phyloP scores from a whole-genome alignment of 2,329 filamentous ascomycete species.

The Colletotrichum sansevieriae region DNA sequence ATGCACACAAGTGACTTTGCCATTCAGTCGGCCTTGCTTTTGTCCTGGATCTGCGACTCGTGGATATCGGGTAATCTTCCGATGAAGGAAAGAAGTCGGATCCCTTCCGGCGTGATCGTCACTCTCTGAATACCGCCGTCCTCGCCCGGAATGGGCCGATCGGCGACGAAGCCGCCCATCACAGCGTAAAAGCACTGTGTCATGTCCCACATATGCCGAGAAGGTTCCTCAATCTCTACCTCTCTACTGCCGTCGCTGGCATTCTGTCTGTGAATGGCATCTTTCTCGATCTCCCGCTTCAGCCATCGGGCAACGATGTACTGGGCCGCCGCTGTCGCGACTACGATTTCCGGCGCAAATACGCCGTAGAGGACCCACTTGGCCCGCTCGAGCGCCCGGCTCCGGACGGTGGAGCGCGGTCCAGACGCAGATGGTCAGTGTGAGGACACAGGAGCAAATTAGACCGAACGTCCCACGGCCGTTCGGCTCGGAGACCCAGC shows the following conservation, averaged over 20 bases:
- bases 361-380: conserved; percentile 49
- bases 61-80: conserved; percentile 31
- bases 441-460: conserved; percentile 49
- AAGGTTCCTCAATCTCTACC: not conserved
- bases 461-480: conserved; percentile 49
- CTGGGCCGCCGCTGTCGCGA: conserved; percentile 48
- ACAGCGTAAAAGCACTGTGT: conserved; percentile 49
- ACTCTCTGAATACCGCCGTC: conserved; percentile 7
- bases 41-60: conserved; percentile 48
- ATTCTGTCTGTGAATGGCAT: not conserved
- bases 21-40: conserved; percentile 52
- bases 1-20: conserved; percentile 51
- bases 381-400: conserved; percentile 38
- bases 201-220: conserved; percentile 39
- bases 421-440: conserved; percentile 51
- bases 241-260: fast-evolving
- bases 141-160: conserved; percentile 22
- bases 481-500: conserved; percentile 42
- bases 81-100: conserved; percentile 28
- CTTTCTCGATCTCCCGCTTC: conserved; percentile 33
- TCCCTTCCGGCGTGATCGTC: conserved; percentile 32
- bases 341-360: conserved; percentile 50
- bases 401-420: conserved; percentile 45
- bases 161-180: conserved; percentile 49
- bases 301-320: conserved; percentile 41